Percentiles rank a stretch among this genome's conserved stretches.
Evolutionary conservation across 106 monocot genomes (phyloP).

Genomic region (Acanthochlamys bracteata): DNA sequence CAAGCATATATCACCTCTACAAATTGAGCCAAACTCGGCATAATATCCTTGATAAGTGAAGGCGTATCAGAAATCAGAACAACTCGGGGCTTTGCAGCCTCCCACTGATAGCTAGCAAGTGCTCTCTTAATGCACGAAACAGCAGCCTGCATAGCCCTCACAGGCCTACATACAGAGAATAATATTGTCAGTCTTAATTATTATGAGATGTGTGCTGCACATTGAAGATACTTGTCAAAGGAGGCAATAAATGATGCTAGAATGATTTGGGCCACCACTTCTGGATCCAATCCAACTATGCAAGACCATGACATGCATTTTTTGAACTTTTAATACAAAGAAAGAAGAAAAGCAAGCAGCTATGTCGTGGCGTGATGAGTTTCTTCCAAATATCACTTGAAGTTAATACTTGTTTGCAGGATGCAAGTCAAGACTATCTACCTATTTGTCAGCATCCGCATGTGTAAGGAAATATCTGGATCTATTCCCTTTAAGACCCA

Average conservation of each 20-base stretch:
- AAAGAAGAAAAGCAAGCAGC: too few species aligned
- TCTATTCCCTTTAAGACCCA: constrained; percentile 68
- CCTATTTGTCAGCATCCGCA: constrained; percentile 96
- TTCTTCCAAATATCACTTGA: too few species aligned
- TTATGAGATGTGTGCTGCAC: not conserved
- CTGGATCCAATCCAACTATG: too few species aligned
- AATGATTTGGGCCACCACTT: too few species aligned
- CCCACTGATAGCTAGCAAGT: constrained; percentile 14
- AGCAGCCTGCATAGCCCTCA: constrained; percentile 68
- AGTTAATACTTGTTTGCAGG: too few species aligned
- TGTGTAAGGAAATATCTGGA: constrained; percentile 77
- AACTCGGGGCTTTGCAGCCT: constrained; percentile 37
- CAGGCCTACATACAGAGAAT: constrained; percentile 38
- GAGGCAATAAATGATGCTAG: too few species aligned
- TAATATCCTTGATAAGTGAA: constrained; percentile 62
- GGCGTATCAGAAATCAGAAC: constrained; percentile 89
- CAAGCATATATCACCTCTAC: too few species aligned
- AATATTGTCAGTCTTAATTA: not conserved
- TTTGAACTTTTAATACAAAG: too few species aligned
- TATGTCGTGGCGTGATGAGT: too few species aligned
- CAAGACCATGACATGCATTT: too few species aligned
- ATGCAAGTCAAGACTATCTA: constrained; percentile 15
- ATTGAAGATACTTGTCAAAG: not conserved
- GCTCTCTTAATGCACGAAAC: constrained; percentile 65
- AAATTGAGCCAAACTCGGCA: constrained; percentile 41